Conservation (phyloP, 768 basidiomycete genomes). For the Kwoniella sp. region DNA sequence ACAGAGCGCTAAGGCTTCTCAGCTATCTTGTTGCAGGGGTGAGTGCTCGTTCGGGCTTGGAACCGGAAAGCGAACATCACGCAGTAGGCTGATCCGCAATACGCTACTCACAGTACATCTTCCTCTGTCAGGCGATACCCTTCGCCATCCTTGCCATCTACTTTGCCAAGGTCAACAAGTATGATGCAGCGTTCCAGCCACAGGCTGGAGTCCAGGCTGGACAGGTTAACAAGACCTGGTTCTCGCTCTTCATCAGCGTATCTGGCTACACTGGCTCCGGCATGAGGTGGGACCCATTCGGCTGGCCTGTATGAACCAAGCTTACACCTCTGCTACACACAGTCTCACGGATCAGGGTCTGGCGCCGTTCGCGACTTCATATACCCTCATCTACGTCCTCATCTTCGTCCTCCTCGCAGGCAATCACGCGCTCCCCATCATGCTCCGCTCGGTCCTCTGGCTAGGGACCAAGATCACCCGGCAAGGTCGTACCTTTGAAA, state of each 20-base stretch:
- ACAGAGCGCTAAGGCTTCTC: slow-evolving; percentile 39
- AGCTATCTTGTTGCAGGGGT: slow-evolving; percentile 31
- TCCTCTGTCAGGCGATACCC: slow-evolving; percentile 32
- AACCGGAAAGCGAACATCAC: too few relatives aligned
- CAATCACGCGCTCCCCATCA: slow-evolving; percentile 45
- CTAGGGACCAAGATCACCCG: slow-evolving; percentile 34
- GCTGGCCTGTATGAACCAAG: not conserved
- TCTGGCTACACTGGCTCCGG: slow-evolving; percentile 36
- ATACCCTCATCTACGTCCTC: slow-evolving; percentile 34
- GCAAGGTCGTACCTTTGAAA: slow-evolving; percentile 29
- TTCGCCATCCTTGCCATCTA: slow-evolving; percentile 44
- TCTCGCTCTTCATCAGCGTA: slow-evolving; percentile 23
- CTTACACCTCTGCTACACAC: not conserved
- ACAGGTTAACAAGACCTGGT: slow-evolving; percentile 36
- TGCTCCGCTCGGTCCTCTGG: slow-evolving; percentile 40
- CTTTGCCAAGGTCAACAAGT: slow-evolving; percentile 24
- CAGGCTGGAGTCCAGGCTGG: slow-evolving; percentile 21
- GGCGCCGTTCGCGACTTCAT: slow-evolving; percentile 32
- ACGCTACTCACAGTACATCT: slow-evolving; percentile 26
- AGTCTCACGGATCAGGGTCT: slow-evolving; percentile 40
- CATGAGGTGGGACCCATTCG: slow-evolving; percentile 22
- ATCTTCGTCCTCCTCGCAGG: slow-evolving; percentile 36
- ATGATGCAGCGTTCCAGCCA: slow-evolving; percentile 26
- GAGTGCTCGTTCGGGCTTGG: slow-evolving; percentile 14
- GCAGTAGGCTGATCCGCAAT: too few relatives aligned